phyloP scores from a whole-genome alignment of 2,329 filamentous ascomycete species.

The Cryphonectria radicalis region DNA sequence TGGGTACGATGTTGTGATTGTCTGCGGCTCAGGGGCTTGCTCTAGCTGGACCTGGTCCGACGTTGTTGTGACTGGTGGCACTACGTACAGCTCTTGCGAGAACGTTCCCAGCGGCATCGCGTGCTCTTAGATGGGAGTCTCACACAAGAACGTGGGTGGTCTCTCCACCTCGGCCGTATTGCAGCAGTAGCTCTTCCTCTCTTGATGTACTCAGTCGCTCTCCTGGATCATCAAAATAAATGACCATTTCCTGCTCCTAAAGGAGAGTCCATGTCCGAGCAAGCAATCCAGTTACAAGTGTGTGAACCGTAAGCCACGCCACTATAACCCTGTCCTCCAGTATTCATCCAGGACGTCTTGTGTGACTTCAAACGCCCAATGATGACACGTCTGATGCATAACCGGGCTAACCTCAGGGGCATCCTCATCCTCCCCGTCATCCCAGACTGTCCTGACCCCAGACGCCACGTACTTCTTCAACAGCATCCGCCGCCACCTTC shows the following conservation, averaged over 20 bases:
- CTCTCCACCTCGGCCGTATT: too few relatives aligned
- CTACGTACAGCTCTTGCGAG: constrained; percentile 30
- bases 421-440: constrained; percentile 50
- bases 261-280: background rate
- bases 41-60: constrained; percentile 57
- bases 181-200: background rate
- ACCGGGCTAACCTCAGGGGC: constrained; percentile 54
- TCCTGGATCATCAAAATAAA: background rate
- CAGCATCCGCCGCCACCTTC: constrained; percentile 54
- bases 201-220: background rate
- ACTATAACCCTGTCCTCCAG: constrained; percentile 41
- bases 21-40: constrained; percentile 57
- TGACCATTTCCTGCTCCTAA: background rate
- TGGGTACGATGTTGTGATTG: constrained; percentile 53
- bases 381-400: constrained; percentile 60
- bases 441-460: constrained; percentile 46
- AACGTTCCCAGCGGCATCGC: constrained; percentile 25
- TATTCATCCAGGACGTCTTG: constrained; percentile 54
- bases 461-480: constrained; percentile 54
- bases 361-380: constrained; percentile 58
- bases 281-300: background rate
- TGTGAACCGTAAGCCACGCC: background rate
- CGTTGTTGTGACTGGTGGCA: constrained; percentile 55
- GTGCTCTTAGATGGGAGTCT: background rate
- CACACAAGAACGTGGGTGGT: background rate